Conservation (phyloP, 805 yeast species). For the Saturnispora dispora region DNA sequence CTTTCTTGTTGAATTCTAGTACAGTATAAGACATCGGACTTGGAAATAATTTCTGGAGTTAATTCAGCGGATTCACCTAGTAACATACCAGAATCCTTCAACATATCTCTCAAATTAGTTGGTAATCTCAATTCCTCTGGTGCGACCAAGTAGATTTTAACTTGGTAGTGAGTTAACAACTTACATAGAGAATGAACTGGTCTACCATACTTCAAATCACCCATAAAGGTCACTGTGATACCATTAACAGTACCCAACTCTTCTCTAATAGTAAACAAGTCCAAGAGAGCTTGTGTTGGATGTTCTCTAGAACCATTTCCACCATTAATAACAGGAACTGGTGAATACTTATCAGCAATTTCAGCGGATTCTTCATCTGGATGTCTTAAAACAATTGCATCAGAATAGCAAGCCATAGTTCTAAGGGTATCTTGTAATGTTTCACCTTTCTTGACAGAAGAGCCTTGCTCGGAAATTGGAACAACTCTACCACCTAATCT, state of each 20-base stretch:
- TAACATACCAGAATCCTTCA: conserved; percentile 59
- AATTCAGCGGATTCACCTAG: conserved; percentile 65
- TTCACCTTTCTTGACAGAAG: conserved; percentile 98
- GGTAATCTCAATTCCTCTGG: conserved; percentile 88
- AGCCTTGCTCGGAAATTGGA: conserved; percentile 70
- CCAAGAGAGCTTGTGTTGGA: conserved; percentile 97
- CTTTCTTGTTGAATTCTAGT: conserved; percentile 98
- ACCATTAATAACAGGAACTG: conserved; percentile 94
- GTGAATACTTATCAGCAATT: conserved; percentile 92
- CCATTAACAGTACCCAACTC: conserved; percentile 98
- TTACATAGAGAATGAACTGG: conserved; percentile 95
- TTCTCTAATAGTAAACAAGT: conserved; percentile 95
- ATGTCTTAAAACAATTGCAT: conserved; percentile 95
- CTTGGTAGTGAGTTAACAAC: conserved; percentile 85
- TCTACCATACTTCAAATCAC: conserved; percentile 96
- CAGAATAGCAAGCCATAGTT: conserved; percentile 90
- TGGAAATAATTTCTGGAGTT: conserved; percentile 77
- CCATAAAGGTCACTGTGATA: conserved; percentile 96
- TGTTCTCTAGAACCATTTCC: conserved; percentile 98
- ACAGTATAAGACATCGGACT: conserved; percentile 92
- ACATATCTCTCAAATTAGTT: conserved; percentile 55
- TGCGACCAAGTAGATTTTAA: conserved; percentile 81
- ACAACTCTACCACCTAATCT: conserved; percentile 97
- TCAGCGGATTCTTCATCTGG: conserved; percentile 88
- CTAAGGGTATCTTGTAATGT: conserved; percentile 94